Evolutionary conservation across 1,139 yeast species (phyloP), one percentile per base, ranked within the genome.

Genomic region (Zhuliangozyma blackwelliae): DNA sequence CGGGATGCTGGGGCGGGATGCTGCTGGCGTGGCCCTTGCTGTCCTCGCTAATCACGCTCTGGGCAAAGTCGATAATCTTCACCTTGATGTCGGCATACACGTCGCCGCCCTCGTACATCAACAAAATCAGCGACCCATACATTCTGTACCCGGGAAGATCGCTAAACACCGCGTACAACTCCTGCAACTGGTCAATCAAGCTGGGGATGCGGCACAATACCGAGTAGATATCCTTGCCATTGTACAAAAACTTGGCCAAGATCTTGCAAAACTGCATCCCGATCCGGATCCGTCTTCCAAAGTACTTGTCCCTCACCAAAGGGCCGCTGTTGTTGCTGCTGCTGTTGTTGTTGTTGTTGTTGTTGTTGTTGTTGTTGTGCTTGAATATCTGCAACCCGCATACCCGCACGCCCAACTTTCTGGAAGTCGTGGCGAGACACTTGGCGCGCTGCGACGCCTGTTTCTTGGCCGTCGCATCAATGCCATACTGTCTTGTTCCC

Each of bases 401-500:
- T 16, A 94, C 78, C 38, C 99, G 71, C 1, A 89, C 96, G 2
- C 99, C 99, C 27, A 92, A 68, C 43, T 70, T 65, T 35, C 89
- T 69, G 7, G 95, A 82, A 0, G 98, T 90, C 0, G 97, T 92
- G 38, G 69, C 63, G 6, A 73, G 64, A 60, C 98, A 94, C 59
- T 94, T 94, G 41, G 72, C 72, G 29, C 89, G 65, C 60, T 94
- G 98, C 0, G 96, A 86, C 38, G 63, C 58, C 54, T 82, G 87
- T 60, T 94, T 94, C 38, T 78, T 67, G 10, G 63, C 59, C 8
- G 72, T 71, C 0, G 97, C 97, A 48, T 88, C 96, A 11, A 90
- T 83, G n/a, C 99, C 98, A 51, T 92, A 92, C 59, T 94, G 99
- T 38, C 99, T 72, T 0, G 99, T 90, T 1, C 99, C 99, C 97